These are phyloP conservation scores for Scenedesmus sp. DNA, from an alignment of 163 green algal genomes.

Conservation along the genomic window DNA sequence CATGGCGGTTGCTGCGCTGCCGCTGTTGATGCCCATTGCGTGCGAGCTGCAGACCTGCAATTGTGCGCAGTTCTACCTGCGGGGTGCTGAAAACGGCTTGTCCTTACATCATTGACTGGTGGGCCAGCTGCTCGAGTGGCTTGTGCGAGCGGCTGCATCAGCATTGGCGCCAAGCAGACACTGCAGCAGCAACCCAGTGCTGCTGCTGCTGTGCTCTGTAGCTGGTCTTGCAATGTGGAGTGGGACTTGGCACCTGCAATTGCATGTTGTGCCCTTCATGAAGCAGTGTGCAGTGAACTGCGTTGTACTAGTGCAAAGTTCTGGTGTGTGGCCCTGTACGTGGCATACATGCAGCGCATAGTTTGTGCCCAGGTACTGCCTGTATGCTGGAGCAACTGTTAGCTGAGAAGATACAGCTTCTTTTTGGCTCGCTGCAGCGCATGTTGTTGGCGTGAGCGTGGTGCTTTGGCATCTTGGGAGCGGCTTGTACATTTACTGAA, in stretches of 20 bases:
- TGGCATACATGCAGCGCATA: not conserved
- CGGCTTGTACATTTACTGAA: not conserved
- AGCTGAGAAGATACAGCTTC: not conserved
- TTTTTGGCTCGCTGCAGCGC: not conserved
- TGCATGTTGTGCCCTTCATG: not conserved
- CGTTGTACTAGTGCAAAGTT: not conserved
- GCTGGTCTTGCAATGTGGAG: not conserved
- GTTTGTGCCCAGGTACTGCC: not conserved
- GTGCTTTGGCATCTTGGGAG: not conserved
- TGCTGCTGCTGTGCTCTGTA: not conserved
- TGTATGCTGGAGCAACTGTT: not conserved
- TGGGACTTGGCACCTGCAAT: not conserved
- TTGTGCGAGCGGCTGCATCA: not conserved
- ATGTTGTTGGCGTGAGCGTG: not conserved
- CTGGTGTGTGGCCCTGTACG: not conserved
- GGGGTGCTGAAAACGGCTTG: not conserved
- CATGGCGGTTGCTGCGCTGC: not conserved
- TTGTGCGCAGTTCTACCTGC: not conserved
- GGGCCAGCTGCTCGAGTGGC: not conserved
- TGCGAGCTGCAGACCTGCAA: not conserved
- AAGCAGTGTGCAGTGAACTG: not conserved
- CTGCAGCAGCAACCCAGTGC: not conserved
- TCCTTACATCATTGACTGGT: not conserved
- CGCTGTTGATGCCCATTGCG: not conserved
- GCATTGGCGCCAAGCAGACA: too few relatives aligned